Percentiles rank a stretch among this genome's conserved stretches.
Evolutionary conservation across 23 red algal genomes (phyloP).

Genomic region (Gracilaria gracilis): DNA sequence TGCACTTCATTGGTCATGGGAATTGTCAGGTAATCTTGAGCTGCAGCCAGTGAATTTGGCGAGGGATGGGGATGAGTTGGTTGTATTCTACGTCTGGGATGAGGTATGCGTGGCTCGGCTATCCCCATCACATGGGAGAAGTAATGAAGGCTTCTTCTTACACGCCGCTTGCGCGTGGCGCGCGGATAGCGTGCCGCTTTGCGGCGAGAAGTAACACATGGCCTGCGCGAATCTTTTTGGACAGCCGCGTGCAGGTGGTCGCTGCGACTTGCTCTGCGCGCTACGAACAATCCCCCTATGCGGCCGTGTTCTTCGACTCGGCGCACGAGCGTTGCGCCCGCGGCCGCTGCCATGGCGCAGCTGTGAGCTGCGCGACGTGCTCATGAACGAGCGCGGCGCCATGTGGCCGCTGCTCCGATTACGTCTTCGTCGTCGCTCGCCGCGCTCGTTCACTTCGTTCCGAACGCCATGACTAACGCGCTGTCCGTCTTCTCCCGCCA

Average conservation of each 20-base stretch:
- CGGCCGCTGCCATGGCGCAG: not conserved
- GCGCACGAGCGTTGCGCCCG: not conserved
- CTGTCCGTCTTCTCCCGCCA: conserved; percentile 58
- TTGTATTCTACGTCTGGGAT: too few relatives aligned
- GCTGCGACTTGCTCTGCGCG: not conserved
- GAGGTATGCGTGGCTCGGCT: too few relatives aligned
- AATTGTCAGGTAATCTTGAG: too few relatives aligned
- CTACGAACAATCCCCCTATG: too few relatives aligned
- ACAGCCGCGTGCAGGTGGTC: not conserved
- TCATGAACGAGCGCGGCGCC: not conserved
- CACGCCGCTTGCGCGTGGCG: not conserved
- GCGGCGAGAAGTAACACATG: not conserved
- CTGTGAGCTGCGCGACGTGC: not conserved
- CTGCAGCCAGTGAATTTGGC: too few relatives aligned
- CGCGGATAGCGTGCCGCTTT: not conserved
- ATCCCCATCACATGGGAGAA: too few relatives aligned
- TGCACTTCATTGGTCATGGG: too few relatives aligned
- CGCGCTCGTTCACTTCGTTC: not conserved
- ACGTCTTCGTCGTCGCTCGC: not conserved
- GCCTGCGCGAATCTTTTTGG: not conserved
- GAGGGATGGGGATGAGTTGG: too few relatives aligned
- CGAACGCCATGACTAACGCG: conserved; percentile 56
- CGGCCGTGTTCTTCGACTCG: not conserved
- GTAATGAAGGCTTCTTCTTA: too few relatives aligned
- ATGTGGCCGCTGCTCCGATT: not conserved